These are phyloP conservation scores for Trametes pubescens DNA, from an alignment of 1,284 basidiomycete genomes.

Conservation along the genomic window DNA sequence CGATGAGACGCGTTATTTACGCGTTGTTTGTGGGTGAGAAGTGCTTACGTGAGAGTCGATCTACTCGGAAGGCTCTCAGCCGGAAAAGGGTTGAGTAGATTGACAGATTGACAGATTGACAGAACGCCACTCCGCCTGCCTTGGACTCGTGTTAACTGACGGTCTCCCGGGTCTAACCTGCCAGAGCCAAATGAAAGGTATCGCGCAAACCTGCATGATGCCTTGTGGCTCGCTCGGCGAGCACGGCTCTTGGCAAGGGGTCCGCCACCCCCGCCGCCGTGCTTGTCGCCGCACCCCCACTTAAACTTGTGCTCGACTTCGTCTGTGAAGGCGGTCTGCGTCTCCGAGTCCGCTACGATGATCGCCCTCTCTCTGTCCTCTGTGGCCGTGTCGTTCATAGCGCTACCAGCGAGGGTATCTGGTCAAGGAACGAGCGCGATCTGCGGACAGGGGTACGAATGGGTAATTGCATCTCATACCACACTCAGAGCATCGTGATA, in stretches of 20 bases:
- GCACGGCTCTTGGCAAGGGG: constrained; percentile 5
- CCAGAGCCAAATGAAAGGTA: background rate
- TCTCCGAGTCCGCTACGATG: constrained; percentile 10
- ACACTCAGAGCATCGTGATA: background rate
- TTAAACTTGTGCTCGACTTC: background rate
- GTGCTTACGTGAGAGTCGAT: background rate
- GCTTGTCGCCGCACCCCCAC: background rate
- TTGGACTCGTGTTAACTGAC: background rate
- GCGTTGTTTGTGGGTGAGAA: constrained; percentile 17
- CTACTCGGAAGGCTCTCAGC: background rate
- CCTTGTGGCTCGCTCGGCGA: background rate
- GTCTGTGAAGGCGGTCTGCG: background rate
- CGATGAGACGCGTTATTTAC: constrained; percentile 22
- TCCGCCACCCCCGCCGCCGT: background rate
- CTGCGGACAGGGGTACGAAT: constrained; percentile 16
- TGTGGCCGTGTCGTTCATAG: constrained; percentile 3
- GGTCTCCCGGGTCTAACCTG: background rate
- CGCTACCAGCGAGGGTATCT: background rate
- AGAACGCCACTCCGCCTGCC: background rate
- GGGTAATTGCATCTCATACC: constrained; percentile 12
- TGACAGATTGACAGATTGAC: constrained; percentile 23
- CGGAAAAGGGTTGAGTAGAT: constrained; percentile 11
- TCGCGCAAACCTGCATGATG: background rate
- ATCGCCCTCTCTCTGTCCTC: constrained; percentile 8
- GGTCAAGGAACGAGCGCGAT: constrained; percentile 26